Base-by-base conservation (phyloP, 176 grass and related monocot species). In the Carex littledalei region DNA sequence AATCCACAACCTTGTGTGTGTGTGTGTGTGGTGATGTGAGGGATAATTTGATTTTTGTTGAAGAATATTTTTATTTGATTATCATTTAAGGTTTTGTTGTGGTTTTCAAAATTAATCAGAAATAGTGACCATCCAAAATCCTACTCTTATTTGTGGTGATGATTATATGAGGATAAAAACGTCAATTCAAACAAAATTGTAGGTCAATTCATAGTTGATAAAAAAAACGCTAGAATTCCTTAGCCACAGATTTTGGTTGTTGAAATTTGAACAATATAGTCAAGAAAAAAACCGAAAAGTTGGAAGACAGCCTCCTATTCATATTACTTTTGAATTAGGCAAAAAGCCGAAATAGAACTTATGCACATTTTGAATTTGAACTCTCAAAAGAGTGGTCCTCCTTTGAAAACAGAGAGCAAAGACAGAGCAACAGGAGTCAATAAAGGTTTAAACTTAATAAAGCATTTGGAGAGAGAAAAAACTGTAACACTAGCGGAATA, bases 201-300 rank as follows among this genome's bases (percentile, higher is more conserved):
- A 75, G 45, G 43, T 75, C 47, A 52, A 16, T 54, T 2, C 10
- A 76, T 0, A 26, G 47, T 26, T 54, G 43, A 77, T 72, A 9
- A 54, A 54, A 31, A 31, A 54, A 12, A 13, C 3, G 47, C 47
- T 11, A 77, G 47, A 77, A 77, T 54, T 76, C 49, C 73, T 7
- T 55, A 1, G 41, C 73, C 68, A 77, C 49, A 55, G 31, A 55
- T 55, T 78, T 57, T 52, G 26, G 50, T 78, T 78, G 74, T 78
- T 78, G 52, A 78, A 78, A 56, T 56, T 78, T 56, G 52, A 78
- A 35, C 6, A 57, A 9, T 8, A 35, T 11, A 78, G 74, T 57
- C 22, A 78, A 78, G 74, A 78, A 78, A 78, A 78, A 78, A 78
- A 57, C 15, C 24, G 3, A 78, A 78, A 78, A 5, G 52, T 56